Percentiles rank a stretch among this genome's conserved stretches.
These are phyloP conservation scores for Malbranchea cinnamomea DNA, from an alignment of 2,329 filamentous ascomycete genomes.

Conservation along the genomic window DNA sequence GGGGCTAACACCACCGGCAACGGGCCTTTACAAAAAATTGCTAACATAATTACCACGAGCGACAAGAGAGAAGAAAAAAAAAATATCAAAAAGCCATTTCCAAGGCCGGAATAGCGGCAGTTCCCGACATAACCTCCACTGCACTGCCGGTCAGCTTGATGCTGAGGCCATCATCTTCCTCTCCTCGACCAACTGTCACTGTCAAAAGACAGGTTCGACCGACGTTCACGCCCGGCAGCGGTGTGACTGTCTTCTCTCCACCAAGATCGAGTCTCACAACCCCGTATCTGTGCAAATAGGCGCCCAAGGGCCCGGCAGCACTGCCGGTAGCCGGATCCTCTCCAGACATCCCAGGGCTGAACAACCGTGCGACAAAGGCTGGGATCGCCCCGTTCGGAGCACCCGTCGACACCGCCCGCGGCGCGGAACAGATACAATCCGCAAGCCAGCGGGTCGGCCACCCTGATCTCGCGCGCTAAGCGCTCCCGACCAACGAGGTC, in stretches of 20 bases:
- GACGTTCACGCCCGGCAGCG: slow-evolving; percentile 10
- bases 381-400: background rate
- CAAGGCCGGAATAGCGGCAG: no score
- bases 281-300: slow-evolving; percentile 8
- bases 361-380: slow-evolving; percentile 11
- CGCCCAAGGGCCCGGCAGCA: slow-evolving; percentile 11
- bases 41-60: no score
- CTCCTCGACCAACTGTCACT: slow-evolving; percentile 3
- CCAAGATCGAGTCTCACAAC: background rate
- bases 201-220: slow-evolving; percentile 11
- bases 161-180: background rate
- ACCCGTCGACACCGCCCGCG: background rate
- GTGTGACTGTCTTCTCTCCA: slow-evolving; percentile 4
- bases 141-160: slow-evolving; percentile 3
- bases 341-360: slow-evolving; percentile 12
- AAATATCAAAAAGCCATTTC: no score
- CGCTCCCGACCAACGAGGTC: slow-evolving; percentile 6
- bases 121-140: slow-evolving; percentile 5
- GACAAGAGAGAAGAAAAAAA: no score
- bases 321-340: slow-evolving; percentile 13
- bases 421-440: slow-evolving; percentile 10
- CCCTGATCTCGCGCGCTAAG: slow-evolving; percentile 7
- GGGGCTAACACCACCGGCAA: no score
- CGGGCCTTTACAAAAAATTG: no score
- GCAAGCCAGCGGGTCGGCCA: slow-evolving; percentile 7